phyloP scores from a whole-genome alignment of 176 grass and related monocot species.

The Zizania latifolia region DNA sequence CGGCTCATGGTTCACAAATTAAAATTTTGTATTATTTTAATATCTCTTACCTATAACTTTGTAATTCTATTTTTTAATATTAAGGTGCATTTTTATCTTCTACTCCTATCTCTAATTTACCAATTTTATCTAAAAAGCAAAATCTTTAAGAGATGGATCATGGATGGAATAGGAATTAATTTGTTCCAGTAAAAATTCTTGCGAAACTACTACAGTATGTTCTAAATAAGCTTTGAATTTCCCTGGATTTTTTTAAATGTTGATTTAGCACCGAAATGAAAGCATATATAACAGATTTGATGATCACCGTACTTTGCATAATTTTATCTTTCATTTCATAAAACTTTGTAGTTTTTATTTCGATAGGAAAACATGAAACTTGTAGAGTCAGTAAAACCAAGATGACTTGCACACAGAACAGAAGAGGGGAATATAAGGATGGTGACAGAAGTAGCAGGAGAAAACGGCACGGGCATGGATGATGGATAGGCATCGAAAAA shows the following conservation, averaged over 20 bases:
- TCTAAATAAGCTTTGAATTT: not conserved
- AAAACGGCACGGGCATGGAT: not conserved
- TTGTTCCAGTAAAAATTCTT: no score
- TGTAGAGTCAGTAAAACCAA: not conserved
- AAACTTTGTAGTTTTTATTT: not conserved
- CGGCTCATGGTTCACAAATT: no score
- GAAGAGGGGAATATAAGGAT: not conserved
- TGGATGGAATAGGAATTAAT: no score
- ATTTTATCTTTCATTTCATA: not conserved
- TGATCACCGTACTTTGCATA: not conserved
- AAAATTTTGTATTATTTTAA: no score
- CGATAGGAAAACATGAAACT: no score
- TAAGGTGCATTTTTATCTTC: no score
- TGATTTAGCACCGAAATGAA: not conserved
- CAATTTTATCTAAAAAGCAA: no score
- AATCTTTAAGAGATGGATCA: no score
- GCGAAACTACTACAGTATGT: not conserved
- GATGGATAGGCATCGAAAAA: slow-evolving; percentile 16
- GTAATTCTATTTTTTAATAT: no score
- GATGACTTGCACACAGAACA: not conserved
- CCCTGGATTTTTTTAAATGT: not conserved
- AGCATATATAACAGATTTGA: not conserved
- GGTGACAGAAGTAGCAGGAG: not conserved
- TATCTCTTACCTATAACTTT: no score
- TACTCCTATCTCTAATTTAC: no score